These are phyloP conservation scores for Pisolithus tinctorius DNA, from an alignment of 768 basidiomycete species.

Conservation along the genomic window DNA sequence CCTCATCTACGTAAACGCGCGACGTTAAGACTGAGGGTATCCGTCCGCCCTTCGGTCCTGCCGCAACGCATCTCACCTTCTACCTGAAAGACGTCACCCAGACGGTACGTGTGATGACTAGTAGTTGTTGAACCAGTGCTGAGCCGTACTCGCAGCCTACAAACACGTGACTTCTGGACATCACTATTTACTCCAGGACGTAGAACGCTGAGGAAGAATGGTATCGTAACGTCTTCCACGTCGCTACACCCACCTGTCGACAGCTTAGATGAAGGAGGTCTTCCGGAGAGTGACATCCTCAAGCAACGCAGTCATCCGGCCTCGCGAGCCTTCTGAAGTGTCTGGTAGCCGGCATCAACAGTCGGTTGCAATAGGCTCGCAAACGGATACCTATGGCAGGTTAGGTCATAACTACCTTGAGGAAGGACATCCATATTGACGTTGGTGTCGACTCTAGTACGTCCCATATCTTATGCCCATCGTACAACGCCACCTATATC, in stretches of 20 bases:
- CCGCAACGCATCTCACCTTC: too few species aligned
- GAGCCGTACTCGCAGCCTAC: slow-evolving; percentile 55
- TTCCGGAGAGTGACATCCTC: slow-evolving; percentile 7
- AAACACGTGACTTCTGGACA: slow-evolving; percentile 25
- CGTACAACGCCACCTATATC: too few species aligned
- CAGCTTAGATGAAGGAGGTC: background rate
- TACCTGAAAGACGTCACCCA: too few species aligned
- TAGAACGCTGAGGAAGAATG: slow-evolving; percentile 67
- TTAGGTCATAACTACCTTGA: slow-evolving; percentile 13
- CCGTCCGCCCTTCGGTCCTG: slow-evolving; percentile 67
- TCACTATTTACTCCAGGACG: slow-evolving; percentile 46
- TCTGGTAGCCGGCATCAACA: slow-evolving; percentile 20
- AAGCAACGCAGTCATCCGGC: slow-evolving; percentile 39
- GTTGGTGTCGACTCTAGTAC: slow-evolving; percentile 32
- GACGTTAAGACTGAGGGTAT: slow-evolving; percentile 74
- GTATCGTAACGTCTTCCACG: slow-evolving; percentile 44
- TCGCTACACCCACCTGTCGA: slow-evolving; percentile 12
- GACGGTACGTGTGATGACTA: slow-evolving; percentile 51
- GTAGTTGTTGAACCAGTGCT: slow-evolving; percentile 52
- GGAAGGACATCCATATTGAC: slow-evolving; percentile 35
- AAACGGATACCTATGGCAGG: slow-evolving; percentile 28
- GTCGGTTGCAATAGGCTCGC: slow-evolving; percentile 25
- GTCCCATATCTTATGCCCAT: slow-evolving; percentile 17
- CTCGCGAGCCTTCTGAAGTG: slow-evolving; percentile 47
- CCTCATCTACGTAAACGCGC: slow-evolving; percentile 80